Evolutionary conservation across 2,329 filamentous ascomycete genomes (phyloP).

Genomic region (Alternaria solani): DNA sequence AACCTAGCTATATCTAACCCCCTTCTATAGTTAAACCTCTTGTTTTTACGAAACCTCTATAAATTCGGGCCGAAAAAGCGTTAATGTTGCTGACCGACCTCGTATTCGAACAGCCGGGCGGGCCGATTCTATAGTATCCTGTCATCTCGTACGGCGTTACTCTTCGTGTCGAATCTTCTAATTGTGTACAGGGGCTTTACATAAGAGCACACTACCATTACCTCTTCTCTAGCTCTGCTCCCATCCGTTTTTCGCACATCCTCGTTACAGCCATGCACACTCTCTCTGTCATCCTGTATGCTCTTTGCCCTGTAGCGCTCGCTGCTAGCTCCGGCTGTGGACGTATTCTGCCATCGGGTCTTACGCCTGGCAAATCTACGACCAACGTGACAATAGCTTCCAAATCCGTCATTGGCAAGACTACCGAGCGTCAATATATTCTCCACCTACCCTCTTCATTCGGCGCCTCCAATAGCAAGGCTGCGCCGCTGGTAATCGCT

Average conservation of each 20-base stretch:
- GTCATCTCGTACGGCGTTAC: neutral
- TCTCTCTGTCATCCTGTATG: neutral
- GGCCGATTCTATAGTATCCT: neutral
- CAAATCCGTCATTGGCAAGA: conserved; percentile 22
- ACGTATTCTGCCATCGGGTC: conserved; percentile 11
- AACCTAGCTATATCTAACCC: too few relatives aligned
- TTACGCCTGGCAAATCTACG: conserved; percentile 28
- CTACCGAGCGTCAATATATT: conserved; percentile 26
- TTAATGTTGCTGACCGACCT: neutral
- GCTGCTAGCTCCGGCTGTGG: conserved; percentile 28
- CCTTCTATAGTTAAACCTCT: too few relatives aligned
- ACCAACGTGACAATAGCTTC: conserved; percentile 31
- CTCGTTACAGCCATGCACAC: neutral
- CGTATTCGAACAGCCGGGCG: neutral
- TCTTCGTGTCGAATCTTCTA: neutral
- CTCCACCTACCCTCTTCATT: conserved; percentile 27
- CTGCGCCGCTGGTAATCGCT: conserved; percentile 27
- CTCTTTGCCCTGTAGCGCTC: neutral
- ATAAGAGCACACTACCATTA: neutral
- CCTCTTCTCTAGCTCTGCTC: neutral
- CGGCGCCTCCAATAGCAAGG: conserved; percentile 18
- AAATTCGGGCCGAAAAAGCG: neutral
- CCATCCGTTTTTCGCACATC: neutral
- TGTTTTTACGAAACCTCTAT: too few relatives aligned
- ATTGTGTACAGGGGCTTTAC: neutral